Base-by-base conservation (phyloP, 73 alveolate species). In the Blepharisma japonicum region DNA sequence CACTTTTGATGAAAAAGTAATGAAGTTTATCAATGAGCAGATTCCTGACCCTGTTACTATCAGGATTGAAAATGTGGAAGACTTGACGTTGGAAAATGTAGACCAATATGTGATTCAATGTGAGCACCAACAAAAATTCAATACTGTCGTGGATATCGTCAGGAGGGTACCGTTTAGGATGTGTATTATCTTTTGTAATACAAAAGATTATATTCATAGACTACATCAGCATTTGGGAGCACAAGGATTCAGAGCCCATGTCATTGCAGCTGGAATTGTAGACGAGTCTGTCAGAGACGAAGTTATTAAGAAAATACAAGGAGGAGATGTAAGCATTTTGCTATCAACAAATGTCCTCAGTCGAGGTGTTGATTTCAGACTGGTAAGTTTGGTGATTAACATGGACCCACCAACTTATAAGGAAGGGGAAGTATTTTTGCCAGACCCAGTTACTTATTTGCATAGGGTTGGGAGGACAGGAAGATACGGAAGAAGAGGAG, bases 281-380 rank as follows among this genome's bases (percentile, higher is more conserved):
- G 80, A 38, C 25, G 68, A 50, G 6, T 46, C 74, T 54, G 89
- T 80, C 51, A 71, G 92, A 81, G 95, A 84, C 71, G 90, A 84
- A 77, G 71, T 79, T 45, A 81, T 88, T 68, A 66, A 53, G 85
- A 88, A 77, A 74, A 81, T 88, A 68, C 78, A 84, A 48, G 47
- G 56, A 6, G 86, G 92, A 2, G 68, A 68, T 68, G 66, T 81
- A 71, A 80, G 80, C 23, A 85, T 88, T 8, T 66, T 88, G 39
- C 48, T 88, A n/a, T 85, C 95, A 18, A 88, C 95, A 38, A 78
- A 88, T 86, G 46, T 88, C 5, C 48, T 88, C n/a, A 82, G 92
- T 6, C 68, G 95, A 74, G 95, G 92, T 38, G 79, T 85, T 79
- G 95, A 88, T 71, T 77, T 85, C 68, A 83, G 87, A 80, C 82